Evolutionary conservation across 352 stramenopile genomes (phyloP), one percentile per base, ranked within the genome.

Genomic region (Globisporangium radiosum): DNA sequence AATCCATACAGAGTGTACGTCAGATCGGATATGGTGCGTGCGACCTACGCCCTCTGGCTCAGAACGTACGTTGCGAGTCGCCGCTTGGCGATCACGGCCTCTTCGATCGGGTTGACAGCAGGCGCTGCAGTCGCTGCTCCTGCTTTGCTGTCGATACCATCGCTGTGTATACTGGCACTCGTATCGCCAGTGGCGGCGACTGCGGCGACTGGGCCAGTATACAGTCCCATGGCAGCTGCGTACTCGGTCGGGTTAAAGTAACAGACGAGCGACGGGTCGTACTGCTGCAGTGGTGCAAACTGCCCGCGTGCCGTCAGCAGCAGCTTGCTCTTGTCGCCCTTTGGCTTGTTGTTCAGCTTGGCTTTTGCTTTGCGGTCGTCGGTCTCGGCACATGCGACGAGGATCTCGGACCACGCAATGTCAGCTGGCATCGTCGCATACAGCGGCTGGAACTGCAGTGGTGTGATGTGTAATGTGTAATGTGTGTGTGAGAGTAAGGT

Each of bases 231-330:
- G 45, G 80, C 80, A 0, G 81, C 73, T 3, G 81, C 62, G 62
- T 91, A 91, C 58, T 91, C 81, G 45, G 68, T 88, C 48, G 81
- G 81, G 50, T 90, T 92, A 57, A 90, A 92, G 55, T 89, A 90
- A 40, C 76, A 82, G 57, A 86, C 70, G 50, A 90, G 73, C 7
- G 78, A 86, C 50, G 83, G 72, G 40, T 90, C 83, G 66, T 90
- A 92, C 60, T 80, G 76, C 62, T 86, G 60, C 38, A 68, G 77
- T 54, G 56, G 25, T 67, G 25, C 25, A 25, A 25, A 25, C 1
- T 25, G 25, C 2, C 25, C 25, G 25, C 25, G 25, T 25, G 25
- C 2, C 25, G 25, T 25, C 25, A 25, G 25, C 25, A 25, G 25
- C 25, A 25, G 25, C 25, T 25, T 25, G 25, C 2, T 25, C 25